phyloP scores from a whole-genome alignment of 73 alveolate genomes.

The Blepharisma stoltei region DNA sequence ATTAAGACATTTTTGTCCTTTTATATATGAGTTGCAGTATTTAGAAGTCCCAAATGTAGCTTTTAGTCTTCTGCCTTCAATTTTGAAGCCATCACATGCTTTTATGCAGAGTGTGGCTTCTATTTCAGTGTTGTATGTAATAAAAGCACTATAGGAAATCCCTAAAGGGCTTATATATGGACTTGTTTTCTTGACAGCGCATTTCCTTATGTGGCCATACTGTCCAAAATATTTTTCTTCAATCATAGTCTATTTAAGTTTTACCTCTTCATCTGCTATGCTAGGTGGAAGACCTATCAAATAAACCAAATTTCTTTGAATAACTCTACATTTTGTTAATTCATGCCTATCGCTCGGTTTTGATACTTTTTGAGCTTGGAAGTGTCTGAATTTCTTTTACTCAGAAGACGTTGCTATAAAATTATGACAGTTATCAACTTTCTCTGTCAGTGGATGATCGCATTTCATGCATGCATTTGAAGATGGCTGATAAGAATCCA shows the following conservation, averaged over 20 bases:
- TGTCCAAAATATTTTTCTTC: background rate
- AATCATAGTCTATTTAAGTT: background rate
- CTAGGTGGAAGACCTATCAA: background rate
- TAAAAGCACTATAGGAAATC: conserved; percentile 56
- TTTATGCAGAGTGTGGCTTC: conserved; percentile 74
- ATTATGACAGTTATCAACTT: too few relatives aligned
- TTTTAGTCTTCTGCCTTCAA: conserved; percentile 64
- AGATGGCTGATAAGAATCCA: too few relatives aligned
- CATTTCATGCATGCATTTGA: too few relatives aligned
- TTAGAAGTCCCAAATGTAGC: conserved; percentile 85
- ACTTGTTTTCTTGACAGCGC: background rate
- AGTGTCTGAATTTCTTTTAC: too few relatives aligned
- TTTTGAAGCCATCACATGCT: conserved; percentile 59
- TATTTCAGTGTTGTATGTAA: conserved; percentile 63
- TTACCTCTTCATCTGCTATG: conserved; percentile 2
- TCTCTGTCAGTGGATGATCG: too few relatives aligned
- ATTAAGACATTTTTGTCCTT: conserved; percentile 62
- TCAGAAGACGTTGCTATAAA: too few relatives aligned
- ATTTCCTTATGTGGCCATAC: background rate
- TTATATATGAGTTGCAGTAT: conserved; percentile 74
- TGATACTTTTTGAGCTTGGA: too few relatives aligned
- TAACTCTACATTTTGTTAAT: background rate
- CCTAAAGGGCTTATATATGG: conserved; percentile 26
- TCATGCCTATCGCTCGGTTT: too few relatives aligned
- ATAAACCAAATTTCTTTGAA: background rate